A percentile compares a stretch with the other conserved stretches of the same genome.
phyloP scores from a whole-genome alignment of 2,329 filamentous ascomycete genomes.

The Trichoderma endophyticum region DNA sequence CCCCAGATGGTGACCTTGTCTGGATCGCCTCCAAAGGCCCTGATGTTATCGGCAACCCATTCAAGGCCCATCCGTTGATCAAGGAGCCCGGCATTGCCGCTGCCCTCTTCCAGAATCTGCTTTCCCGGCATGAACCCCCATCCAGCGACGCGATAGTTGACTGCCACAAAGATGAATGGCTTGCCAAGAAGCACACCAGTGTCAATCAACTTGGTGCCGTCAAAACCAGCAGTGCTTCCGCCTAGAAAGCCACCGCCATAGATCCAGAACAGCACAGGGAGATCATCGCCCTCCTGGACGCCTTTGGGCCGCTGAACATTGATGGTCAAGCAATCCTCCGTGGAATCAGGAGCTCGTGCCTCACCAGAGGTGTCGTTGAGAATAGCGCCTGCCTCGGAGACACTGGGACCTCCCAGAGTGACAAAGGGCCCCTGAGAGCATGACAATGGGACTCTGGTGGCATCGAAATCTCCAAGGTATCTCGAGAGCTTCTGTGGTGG shows the following conservation, averaged over 20 bases:
- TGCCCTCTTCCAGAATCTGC: conserved; percentile 64
- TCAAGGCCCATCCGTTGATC: conserved; percentile 71
- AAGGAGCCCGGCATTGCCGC: conserved; percentile 66
- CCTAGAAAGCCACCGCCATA: conserved; percentile 64
- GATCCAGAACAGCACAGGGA: conserved; percentile 70
- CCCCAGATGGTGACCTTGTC: conserved; percentile 76
- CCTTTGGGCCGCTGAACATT: conserved; percentile 58
- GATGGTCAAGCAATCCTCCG: conserved; percentile 63
- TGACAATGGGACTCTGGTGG: conserved; percentile 55
- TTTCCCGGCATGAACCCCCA: conserved; percentile 72
- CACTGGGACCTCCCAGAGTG: not conserved
- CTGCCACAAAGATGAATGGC: conserved; percentile 69
- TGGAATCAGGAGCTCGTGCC: not conserved
- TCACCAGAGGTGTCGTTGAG: not conserved
- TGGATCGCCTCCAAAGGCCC: conserved; percentile 73
- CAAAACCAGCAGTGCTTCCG: conserved; percentile 50
- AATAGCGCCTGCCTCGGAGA: not conserved
- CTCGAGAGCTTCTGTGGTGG: conserved; percentile 59
- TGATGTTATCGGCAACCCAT: conserved; percentile 77
- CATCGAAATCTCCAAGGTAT: conserved; percentile 58
- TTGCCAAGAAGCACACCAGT: conserved; percentile 40
- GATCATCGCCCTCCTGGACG: conserved; percentile 49
- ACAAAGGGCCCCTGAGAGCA: conserved; percentile 70
- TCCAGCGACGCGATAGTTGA: conserved; percentile 73
- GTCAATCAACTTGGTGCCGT: conserved; percentile 45